These are phyloP conservation scores for Curvularia verruculosa DNA, from an alignment of 2,329 filamentous ascomycete genomes.

Conservation along the genomic window DNA sequence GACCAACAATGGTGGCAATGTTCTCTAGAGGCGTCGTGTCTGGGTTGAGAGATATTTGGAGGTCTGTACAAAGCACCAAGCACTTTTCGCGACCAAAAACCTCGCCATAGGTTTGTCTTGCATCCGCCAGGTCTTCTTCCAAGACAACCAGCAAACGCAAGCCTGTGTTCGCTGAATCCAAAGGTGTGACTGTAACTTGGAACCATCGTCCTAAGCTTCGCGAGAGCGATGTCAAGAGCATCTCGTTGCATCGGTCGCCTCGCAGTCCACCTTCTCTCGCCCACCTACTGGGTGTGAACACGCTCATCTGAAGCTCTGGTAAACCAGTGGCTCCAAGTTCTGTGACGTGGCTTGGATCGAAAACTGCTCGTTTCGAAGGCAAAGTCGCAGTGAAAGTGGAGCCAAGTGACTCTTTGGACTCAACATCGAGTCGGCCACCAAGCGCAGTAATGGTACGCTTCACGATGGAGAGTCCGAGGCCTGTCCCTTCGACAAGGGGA, in stretches of 20 bases:
- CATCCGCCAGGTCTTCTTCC: slow-evolving; percentile 6
- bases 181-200: not conserved
- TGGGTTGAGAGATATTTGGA: not conserved
- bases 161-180: slow-evolving; percentile 2
- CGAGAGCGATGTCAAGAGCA: slow-evolving; percentile 4
- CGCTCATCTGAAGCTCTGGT: slow-evolving; percentile 1
- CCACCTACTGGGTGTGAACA: slow-evolving; percentile 9
- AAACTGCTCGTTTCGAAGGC: slow-evolving; percentile 1
- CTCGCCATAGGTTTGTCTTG: not conserved
- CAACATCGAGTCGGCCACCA: slow-evolving; percentile 2
- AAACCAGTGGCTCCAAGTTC: not conserved
- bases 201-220: slow-evolving; percentile 10
- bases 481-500: slow-evolving; percentile 7
- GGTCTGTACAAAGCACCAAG: slow-evolving; percentile 7
- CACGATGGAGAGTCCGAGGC: slow-evolving; percentile 15
- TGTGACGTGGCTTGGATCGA: not conserved
- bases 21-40: not conserved
- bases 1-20: slow-evolving; percentile 2
- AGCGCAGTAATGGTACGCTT: slow-evolving; percentile 11
- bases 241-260: not conserved
- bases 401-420: slow-evolving; percentile 7
- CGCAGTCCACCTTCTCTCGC: not conserved
- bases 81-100: not conserved
- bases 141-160: slow-evolving; percentile 4
- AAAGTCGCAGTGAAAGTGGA: slow-evolving; percentile 8